Evolutionary conservation across 345 rosid species (phyloP).

Genomic region (Cardamine chenopodiifolia): DNA sequence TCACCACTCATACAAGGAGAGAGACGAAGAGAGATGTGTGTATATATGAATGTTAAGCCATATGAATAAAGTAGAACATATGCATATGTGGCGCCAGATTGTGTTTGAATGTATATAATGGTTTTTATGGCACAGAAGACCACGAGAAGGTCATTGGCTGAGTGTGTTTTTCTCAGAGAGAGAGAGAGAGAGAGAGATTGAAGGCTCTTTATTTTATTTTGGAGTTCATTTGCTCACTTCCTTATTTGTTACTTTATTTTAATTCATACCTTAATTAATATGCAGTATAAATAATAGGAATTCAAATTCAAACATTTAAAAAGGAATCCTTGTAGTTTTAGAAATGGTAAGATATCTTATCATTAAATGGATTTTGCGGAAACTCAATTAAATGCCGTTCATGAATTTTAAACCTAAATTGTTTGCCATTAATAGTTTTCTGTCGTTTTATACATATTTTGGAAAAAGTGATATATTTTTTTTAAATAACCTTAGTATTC

Average conservation of each 20-base stretch:
- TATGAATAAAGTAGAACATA: conserved; percentile 2
- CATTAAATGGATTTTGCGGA: not conserved
- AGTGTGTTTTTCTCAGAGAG: not conserved
- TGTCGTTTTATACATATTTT: not conserved
- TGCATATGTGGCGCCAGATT: conserved; percentile 37
- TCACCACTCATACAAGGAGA: conserved; percentile 40
- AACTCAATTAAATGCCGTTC: not conserved
- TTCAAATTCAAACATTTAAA: not conserved
- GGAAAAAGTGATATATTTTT: not conserved
- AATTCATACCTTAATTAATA: not conserved
- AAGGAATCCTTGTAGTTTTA: not conserved
- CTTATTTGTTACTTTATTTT: not conserved
- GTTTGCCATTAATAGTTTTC: not conserved
- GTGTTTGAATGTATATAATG: conserved; percentile 40
- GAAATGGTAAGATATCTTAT: not conserved
- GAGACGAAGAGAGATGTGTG: conserved; percentile 22
- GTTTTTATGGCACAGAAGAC: conserved; percentile 44
- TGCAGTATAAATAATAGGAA: not conserved
- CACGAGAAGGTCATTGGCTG: conserved; percentile 42
- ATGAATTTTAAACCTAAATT: not conserved
- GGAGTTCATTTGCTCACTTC: conserved; percentile 20
- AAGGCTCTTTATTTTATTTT: conserved; percentile 20
- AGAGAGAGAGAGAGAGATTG: conserved; percentile 18
- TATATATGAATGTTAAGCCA: conserved; percentile 16
- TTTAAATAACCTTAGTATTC: not conserved